Conservation (phyloP, 2,329 filamentous ascomycete genomes). For the Clarireedia sp. region DNA sequence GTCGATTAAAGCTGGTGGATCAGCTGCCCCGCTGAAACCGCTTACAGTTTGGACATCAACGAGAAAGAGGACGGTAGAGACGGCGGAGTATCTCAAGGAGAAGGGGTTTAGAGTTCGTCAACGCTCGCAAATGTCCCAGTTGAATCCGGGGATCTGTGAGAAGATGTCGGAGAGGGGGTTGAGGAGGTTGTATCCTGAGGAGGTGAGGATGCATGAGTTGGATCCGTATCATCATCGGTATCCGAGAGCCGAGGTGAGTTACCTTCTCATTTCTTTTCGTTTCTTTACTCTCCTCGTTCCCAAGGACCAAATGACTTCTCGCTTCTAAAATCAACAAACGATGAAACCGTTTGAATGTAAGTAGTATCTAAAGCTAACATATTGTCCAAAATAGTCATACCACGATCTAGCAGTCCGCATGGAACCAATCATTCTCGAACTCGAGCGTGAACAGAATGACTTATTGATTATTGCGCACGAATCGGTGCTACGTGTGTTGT, state of each 20-base stretch:
- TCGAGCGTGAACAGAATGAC: conserved; percentile 94
- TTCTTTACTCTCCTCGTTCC: neutral
- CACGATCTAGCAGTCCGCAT: conserved; percentile 96
- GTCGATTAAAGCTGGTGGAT: conserved; percentile 59
- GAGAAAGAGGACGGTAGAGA: conserved; percentile 81
- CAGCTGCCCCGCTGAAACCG: conserved; percentile 63
- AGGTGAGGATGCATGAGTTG: conserved; percentile 83
- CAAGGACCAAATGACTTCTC: too few relatives aligned
- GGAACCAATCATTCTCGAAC: conserved; percentile 93
- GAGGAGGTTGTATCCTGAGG: conserved; percentile 74
- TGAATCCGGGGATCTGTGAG: conserved; percentile 94
- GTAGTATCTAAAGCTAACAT: neutral
- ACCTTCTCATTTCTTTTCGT: too few relatives aligned
- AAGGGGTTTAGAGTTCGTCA: conserved; percentile 82
- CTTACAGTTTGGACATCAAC: conserved; percentile 95
- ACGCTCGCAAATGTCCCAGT: conserved; percentile 90
- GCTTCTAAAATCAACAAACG: too few relatives aligned
- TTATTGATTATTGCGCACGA: conserved; percentile 98
- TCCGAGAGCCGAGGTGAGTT: conserved; percentile 75
- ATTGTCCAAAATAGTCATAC: conserved; percentile 60
- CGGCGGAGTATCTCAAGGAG: conserved; percentile 70
- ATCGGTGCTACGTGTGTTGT: conserved; percentile 91
- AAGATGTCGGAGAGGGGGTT: conserved; percentile 82
- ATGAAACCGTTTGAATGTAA: neutral
- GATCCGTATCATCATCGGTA: conserved; percentile 98